Evolutionary conservation across 257 asterid genomes (phyloP).

Genomic region (Thymus mandschuricus): DNA sequence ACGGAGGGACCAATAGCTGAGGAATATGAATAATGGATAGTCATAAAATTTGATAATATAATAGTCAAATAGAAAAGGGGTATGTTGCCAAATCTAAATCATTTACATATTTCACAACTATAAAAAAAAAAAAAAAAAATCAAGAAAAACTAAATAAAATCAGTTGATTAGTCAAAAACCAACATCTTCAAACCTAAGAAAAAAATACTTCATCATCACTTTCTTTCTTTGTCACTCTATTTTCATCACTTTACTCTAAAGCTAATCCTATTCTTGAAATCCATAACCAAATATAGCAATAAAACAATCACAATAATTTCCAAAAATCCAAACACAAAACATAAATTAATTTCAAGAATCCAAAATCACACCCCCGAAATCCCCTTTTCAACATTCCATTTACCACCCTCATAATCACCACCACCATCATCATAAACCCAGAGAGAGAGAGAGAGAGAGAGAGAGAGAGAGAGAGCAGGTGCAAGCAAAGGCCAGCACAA

Average conservation of each 20-base stretch:
- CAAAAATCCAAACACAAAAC: background rate
- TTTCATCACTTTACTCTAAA: constrained; percentile 28
- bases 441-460: background rate
- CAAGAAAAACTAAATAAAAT: background rate
- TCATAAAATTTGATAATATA: too few relatives aligned
- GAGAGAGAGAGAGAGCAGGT: constrained; percentile 39
- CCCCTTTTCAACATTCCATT: background rate
- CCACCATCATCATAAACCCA: background rate
- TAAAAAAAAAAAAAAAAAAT: background rate
- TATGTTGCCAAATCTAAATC: too few relatives aligned
- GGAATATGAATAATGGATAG: too few relatives aligned
- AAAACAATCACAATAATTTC: background rate
- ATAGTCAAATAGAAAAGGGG: too few relatives aligned
- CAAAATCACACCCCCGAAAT: constrained; percentile 12
- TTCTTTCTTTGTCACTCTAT: background rate
- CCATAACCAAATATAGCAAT: background rate
- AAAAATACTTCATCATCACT: background rate
- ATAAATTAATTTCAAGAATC: background rate
- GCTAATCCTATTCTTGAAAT: background rate
- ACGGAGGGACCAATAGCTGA: too few relatives aligned
- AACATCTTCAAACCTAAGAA: constrained; percentile 22
- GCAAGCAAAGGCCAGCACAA: constrained; percentile 57
- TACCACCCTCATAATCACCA: constrained; percentile 8
- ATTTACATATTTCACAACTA: too few relatives aligned
- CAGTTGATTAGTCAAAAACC: constrained; percentile 14